Evolutionary conservation across 1,284 basidiomycete species (phyloP).

Genomic region (Trametes hirsuta): DNA sequence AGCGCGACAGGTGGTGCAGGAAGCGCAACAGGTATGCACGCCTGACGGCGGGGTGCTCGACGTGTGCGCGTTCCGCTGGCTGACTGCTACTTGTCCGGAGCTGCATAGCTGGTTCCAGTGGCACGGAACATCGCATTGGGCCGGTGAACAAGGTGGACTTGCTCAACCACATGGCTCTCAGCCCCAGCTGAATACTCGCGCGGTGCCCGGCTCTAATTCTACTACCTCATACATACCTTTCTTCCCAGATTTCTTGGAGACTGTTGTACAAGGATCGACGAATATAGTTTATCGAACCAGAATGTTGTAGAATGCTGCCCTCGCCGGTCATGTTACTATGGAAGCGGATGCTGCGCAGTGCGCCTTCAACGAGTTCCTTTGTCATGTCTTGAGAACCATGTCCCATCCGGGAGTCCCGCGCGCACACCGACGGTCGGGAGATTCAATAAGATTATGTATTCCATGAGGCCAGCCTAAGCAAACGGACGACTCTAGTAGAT

Average conservation of each 20-base stretch:
- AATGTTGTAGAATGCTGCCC: too few species aligned
- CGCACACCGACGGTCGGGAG: neutral
- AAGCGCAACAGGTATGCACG: neutral
- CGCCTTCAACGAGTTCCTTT: neutral
- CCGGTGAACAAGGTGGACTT: slow-evolving; percentile 4
- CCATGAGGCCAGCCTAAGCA: slow-evolving; percentile 32
- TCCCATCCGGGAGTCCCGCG: neutral
- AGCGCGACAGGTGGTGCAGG: slow-evolving; percentile 3
- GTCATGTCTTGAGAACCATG: neutral
- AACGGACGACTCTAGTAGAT: slow-evolving; percentile 31
- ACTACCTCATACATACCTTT: neutral
- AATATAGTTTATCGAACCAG: too few species aligned
- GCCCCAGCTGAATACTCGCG: slow-evolving; percentile 4
- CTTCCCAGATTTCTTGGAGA: neutral
- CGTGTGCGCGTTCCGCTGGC: neutral
- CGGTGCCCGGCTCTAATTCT: neutral
- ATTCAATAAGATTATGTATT: slow-evolving; percentile 34
- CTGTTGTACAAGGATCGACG: neutral
- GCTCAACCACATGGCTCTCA: slow-evolving; percentile 9
- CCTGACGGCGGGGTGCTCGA: neutral
- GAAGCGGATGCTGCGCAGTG: neutral
- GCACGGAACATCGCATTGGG: neutral
- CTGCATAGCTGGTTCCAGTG: neutral
- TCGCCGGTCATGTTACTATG: too few species aligned
- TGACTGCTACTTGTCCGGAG: neutral